Evolutionary conservation across 2,329 filamentous ascomycete species (phyloP).

Genomic region (Orbilia ellipsospora): DNA sequence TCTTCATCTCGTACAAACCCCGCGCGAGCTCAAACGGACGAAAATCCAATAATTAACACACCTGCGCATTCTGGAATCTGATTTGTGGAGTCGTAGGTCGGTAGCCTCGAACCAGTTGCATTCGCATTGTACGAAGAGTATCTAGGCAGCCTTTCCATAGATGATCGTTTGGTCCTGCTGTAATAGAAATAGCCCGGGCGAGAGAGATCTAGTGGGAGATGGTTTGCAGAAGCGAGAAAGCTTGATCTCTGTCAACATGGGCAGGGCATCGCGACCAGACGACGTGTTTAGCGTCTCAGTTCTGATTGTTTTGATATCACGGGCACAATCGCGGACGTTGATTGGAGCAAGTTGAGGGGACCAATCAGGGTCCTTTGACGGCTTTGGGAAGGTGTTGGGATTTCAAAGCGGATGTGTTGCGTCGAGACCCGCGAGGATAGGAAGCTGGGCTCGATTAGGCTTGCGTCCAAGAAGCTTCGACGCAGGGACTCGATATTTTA

Average conservation of each 20-base stretch:
- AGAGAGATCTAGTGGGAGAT: too few relatives aligned
- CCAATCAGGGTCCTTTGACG: slow-evolving; percentile 12
- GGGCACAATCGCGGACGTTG: slow-evolving; percentile 5
- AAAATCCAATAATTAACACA: slow-evolving; percentile 8
- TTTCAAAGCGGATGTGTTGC: slow-evolving; percentile 11
- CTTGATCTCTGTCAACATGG: slow-evolving; percentile 3
- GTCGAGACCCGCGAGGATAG: slow-evolving; percentile 6
- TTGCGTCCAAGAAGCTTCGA: too few relatives aligned
- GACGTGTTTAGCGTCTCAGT: neutral
- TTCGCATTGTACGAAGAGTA: neutral
- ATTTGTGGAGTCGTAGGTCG: slow-evolving; percentile 21
- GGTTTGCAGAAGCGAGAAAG: slow-evolving; percentile 37
- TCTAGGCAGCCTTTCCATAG: slow-evolving; percentile 34
- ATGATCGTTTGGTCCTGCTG: slow-evolving; percentile 35
- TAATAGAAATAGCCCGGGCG: neutral
- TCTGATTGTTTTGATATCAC: slow-evolving; percentile 10
- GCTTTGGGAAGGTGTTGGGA: slow-evolving; percentile 35
- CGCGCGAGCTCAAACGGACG: too few relatives aligned
- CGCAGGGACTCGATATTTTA: too few relatives aligned
- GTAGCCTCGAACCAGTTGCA: too few relatives aligned
- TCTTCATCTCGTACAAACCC: too few relatives aligned
- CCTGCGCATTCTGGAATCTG: slow-evolving; percentile 52
- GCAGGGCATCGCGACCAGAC: neutral
- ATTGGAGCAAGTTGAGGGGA: slow-evolving; percentile 29
- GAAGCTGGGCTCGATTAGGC: neutral